These are phyloP conservation scores for Aquilaria agallochum DNA, from an alignment of 441 rosid species.

Conservation along the genomic window DNA sequence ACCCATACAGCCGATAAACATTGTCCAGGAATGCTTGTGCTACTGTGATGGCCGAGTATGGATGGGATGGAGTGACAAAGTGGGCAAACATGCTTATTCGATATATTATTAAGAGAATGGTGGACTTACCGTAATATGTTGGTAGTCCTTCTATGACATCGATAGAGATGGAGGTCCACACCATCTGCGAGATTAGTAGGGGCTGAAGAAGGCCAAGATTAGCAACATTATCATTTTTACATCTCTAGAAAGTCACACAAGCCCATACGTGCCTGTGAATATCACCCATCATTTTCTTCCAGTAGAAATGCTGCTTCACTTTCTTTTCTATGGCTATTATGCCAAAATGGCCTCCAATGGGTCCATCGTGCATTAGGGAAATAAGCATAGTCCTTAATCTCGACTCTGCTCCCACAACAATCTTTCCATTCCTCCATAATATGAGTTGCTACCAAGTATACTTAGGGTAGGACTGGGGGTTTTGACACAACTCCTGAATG, in stretches of 20 bases:
- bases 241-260: background rate
- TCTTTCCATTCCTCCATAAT: background rate
- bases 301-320: too few species aligned
- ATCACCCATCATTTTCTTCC: background rate
- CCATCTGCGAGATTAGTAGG: background rate
- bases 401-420: background rate
- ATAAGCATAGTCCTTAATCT: background rate
- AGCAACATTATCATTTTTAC: background rate
- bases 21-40: background rate
- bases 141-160: background rate
- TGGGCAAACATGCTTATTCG: background rate
- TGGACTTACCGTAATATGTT: background rate
- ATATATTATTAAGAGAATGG: background rate
- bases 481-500: background rate
- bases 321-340: background rate
- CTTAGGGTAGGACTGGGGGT: background rate
- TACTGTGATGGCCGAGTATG: background rate
- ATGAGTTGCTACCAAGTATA: background rate
- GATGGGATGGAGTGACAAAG: background rate
- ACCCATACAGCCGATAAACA: background rate
- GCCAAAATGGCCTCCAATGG: background rate
- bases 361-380: background rate
- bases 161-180: background rate
- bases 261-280: background rate
- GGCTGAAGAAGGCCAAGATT: background rate